Percentiles rank a stretch among this genome's conserved stretches.
Evolutionary conservation across 306 rosid species (phyloP).

Genomic region (Dryas alaskensis): DNA sequence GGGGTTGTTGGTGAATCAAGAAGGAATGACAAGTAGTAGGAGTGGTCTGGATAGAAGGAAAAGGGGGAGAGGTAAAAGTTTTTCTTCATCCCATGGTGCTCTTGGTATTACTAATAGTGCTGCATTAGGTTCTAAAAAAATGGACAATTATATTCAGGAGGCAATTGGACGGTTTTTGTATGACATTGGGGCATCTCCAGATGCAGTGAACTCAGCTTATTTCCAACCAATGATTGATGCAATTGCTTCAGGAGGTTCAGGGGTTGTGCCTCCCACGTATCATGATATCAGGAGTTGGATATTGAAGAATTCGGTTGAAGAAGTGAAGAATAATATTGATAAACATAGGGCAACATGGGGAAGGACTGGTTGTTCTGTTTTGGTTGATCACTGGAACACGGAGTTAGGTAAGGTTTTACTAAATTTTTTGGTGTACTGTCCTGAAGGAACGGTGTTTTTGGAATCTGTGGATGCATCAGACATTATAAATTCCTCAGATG

Average conservation of each 20-base stretch:
- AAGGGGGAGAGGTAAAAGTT: constrained; percentile 52
- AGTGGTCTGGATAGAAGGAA: constrained; percentile 58
- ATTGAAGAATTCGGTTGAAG: constrained; percentile 73
- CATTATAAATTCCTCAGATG: constrained; percentile 40
- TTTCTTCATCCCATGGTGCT: constrained; percentile 40
- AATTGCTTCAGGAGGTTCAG: constrained; percentile 55
- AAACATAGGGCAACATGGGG: constrained; percentile 62
- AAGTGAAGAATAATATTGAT: constrained; percentile 60
- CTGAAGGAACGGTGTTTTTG: constrained; percentile 71
- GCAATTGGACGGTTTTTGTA: constrained; percentile 84
- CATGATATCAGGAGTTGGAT: constrained; percentile 84
- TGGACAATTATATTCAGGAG: constrained; percentile 50
- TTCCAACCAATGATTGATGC: constrained; percentile 82
- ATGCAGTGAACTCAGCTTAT: constrained; percentile 73
- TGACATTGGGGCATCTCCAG: constrained; percentile 80
- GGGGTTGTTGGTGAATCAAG: constrained; percentile 35
- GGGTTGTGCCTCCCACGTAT: constrained; percentile 49
- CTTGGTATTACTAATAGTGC: constrained; percentile 34
- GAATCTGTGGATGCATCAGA: constrained; percentile 71
- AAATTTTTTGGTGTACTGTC: constrained; percentile 55
- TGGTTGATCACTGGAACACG: constrained; percentile 67
- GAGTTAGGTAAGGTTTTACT: constrained; percentile 50
- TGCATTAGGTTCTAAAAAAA: constrained; percentile 32
- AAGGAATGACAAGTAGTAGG: constrained; percentile 40
- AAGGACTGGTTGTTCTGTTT: constrained; percentile 74